Conservation (phyloP, 768 basidiomycete genomes). For the Tremella mesenterica region DNA sequence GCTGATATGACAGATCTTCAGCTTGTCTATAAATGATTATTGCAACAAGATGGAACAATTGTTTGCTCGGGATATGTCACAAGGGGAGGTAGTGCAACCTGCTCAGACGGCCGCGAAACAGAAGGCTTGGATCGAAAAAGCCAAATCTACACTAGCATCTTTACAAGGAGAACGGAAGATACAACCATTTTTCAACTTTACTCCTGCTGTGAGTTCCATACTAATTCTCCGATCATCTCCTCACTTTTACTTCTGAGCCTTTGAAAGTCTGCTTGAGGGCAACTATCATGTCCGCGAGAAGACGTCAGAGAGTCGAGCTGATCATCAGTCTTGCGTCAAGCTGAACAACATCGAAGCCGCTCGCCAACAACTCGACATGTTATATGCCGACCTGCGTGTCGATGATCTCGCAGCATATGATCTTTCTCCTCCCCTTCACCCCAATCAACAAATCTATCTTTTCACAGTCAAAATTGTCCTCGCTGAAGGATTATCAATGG, state of each 20-base stretch:
- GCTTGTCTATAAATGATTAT: slow-evolving; percentile 85
- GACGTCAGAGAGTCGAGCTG: neutral
- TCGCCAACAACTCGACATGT: slow-evolving; percentile 77
- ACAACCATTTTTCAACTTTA: slow-evolving; percentile 83
- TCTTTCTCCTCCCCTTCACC: slow-evolving; percentile 1
- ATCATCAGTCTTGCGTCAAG: slow-evolving; percentile 75
- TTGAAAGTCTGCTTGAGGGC: too few species aligned
- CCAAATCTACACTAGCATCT: slow-evolving; percentile 50
- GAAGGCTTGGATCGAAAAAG: slow-evolving; percentile 48
- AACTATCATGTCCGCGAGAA: too few species aligned
- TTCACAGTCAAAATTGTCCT: slow-evolving; percentile 90
- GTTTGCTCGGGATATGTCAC: slow-evolving; percentile 94
- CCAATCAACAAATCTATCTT: slow-evolving; percentile 50
- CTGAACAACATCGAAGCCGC: slow-evolving; percentile 95
- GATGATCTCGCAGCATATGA: slow-evolving; percentile 58
- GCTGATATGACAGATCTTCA: slow-evolving; percentile 59
- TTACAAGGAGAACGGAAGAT: slow-evolving; percentile 75
- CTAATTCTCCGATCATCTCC: too few species aligned
- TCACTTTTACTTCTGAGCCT: too few species aligned
- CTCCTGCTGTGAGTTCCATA: slow-evolving; percentile 50
- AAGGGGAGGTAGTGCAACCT: slow-evolving; percentile 51
- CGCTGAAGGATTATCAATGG: slow-evolving; percentile 75
- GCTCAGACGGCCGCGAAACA: slow-evolving; percentile 69
- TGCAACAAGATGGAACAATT: slow-evolving; percentile 75
- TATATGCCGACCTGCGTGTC: slow-evolving; percentile 84